phyloP scores from a whole-genome alignment of 192 early-diverging fungal species.

The Coemansia sp. region DNA sequence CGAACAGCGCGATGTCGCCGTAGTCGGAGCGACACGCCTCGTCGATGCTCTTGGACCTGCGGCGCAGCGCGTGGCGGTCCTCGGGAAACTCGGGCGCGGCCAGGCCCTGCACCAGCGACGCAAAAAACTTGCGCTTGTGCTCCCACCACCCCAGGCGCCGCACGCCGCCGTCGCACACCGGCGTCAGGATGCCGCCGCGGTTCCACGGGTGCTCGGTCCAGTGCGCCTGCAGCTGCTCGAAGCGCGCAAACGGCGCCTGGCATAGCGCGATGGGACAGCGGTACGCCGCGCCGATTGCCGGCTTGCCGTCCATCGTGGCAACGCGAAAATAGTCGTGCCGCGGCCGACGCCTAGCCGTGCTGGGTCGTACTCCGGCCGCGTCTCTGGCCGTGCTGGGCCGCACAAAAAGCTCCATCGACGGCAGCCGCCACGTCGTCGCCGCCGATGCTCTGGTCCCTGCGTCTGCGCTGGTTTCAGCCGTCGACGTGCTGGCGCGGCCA shows the following conservation, averaged over 20 bases:
- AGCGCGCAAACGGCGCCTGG: conserved; percentile 14
- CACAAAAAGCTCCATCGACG: background rate
- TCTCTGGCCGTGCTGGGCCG: conserved; percentile 8
- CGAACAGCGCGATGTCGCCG: conserved; percentile 36
- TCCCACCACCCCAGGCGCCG: conserved; percentile 46
- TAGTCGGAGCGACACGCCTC: conserved; percentile 40
- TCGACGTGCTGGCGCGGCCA: background rate
- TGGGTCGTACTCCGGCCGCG: background rate
- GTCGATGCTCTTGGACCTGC: conserved; percentile 30
- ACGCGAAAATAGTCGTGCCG: conserved; percentile 43
- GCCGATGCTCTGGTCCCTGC: background rate
- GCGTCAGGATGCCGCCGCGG: conserved; percentile 42
- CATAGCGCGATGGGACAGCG: conserved; percentile 37
- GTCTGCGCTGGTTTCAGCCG: background rate
- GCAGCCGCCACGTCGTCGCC: background rate
- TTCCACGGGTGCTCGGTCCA: conserved; percentile 49
- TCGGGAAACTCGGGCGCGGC: conserved; percentile 32
- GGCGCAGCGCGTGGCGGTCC: background rate
- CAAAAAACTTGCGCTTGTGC: conserved; percentile 43
- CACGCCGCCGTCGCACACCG: conserved; percentile 41
- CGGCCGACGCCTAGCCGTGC: conserved; percentile 19
- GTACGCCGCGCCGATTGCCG: conserved; percentile 20
- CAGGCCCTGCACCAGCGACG: conserved; percentile 26
- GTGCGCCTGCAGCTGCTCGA: conserved; percentile 37
- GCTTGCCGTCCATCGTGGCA: conserved; percentile 37